Percentiles rank a stretch among this genome's conserved stretches.
Evolutionary conservation across 1,284 basidiomycete species (phyloP).

Genomic region (Trametes versicolor): DNA sequence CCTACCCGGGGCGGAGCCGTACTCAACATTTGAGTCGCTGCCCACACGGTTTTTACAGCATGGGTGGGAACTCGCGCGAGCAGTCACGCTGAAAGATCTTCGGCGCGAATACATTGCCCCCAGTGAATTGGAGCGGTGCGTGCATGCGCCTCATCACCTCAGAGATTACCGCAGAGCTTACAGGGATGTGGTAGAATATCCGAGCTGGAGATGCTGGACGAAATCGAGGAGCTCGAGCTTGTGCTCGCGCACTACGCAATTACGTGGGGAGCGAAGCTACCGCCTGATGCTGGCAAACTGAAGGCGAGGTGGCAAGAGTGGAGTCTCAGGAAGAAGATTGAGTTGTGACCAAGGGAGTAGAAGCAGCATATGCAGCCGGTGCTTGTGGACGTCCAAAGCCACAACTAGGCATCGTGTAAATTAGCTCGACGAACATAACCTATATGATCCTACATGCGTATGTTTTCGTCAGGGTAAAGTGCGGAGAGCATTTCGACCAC

Average conservation of each 20-base stretch:
- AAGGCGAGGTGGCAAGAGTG: slow-evolving; percentile 32
- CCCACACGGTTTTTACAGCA: slow-evolving; percentile 67
- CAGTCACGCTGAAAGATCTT: slow-evolving; percentile 75
- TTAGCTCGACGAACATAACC: neutral
- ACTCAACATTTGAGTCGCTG: slow-evolving; percentile 66
- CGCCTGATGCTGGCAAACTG: slow-evolving; percentile 3
- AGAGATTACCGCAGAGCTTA: neutral
- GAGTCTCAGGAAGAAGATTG: slow-evolving; percentile 22
- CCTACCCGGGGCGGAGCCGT: slow-evolving; percentile 78
- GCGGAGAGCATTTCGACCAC: neutral
- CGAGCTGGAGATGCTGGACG: slow-evolving; percentile 86
- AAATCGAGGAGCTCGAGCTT: slow-evolving; percentile 91
- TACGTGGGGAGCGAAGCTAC: slow-evolving; percentile 68
- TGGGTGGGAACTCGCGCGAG: slow-evolving; percentile 64
- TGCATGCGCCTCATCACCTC: neutral
- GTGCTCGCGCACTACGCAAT: slow-evolving; percentile 90
- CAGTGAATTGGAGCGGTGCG: slow-evolving; percentile 73
- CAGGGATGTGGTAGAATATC: slow-evolving; percentile 64
- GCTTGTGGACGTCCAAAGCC: neutral
- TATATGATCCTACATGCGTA: neutral
- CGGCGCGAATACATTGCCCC: slow-evolving; percentile 61
- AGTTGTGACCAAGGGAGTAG: neutral
- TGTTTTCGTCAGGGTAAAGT: neutral
- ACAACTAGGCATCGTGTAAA: neutral
- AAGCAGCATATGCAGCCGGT: neutral